phyloP scores from a whole-genome alignment of 345 rosid genomes.

The Rhodomyrtus tomentosa region DNA sequence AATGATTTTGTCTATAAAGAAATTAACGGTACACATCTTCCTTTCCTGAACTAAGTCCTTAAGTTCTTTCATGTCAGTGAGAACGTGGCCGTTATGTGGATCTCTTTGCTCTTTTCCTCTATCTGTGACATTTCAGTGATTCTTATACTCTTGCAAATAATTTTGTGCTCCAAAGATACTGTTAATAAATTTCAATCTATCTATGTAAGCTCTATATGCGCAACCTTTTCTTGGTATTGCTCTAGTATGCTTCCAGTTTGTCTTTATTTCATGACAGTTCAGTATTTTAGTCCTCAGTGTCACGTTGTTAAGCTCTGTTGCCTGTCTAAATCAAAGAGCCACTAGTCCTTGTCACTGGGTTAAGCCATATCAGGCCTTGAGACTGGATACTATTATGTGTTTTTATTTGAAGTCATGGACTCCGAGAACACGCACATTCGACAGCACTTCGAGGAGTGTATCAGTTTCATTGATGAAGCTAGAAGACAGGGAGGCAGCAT shows the following conservation, averaged over 20 bases:
- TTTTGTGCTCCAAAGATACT: not conserved
- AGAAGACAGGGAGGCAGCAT: constrained; percentile 56
- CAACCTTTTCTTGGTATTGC: not conserved
- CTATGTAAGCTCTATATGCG: not conserved
- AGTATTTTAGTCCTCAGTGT: not conserved
- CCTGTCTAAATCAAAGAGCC: not conserved
- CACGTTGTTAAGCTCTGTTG: not conserved
- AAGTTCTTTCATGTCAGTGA: not conserved
- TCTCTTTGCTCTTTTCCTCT: not conserved
- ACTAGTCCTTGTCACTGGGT: not conserved
- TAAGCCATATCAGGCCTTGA: not conserved
- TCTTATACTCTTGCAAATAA: not conserved
- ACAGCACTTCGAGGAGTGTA: constrained; percentile 54
- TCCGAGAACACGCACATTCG: constrained; percentile 40
- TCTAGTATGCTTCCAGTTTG: not conserved
- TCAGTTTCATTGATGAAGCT: constrained; percentile 58
- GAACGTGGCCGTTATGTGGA: not conserved
- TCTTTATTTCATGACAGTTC: not conserved
- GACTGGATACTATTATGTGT: not conserved
- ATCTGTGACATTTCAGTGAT: not conserved
- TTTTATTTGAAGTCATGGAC: constrained; percentile 41
- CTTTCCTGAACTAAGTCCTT: not conserved
- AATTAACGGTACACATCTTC: constrained; percentile 33
- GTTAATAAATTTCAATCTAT: not conserved
- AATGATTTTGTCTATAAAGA: constrained; percentile 56